phyloP scores from a whole-genome alignment of 2,329 filamentous ascomycete species.

The Monilinia polystroma region DNA sequence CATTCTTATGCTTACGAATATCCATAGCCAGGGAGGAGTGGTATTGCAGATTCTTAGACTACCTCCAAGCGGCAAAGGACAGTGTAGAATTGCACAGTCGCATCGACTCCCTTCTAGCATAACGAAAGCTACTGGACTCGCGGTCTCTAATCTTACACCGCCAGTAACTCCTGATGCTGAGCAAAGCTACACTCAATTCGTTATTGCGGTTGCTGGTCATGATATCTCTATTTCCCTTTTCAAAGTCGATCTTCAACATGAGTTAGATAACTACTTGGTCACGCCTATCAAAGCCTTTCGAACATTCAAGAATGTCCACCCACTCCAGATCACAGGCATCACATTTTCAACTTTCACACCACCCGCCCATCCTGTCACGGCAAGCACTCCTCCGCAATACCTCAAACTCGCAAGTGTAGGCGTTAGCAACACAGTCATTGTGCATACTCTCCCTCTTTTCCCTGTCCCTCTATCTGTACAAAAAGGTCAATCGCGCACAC shows the following conservation, averaged over 20 bases:
- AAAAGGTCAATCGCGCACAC: conserved; percentile 36
- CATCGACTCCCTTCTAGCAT: conserved; percentile 64
- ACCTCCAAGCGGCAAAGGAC: conserved; percentile 36
- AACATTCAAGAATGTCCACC: conserved; percentile 55
- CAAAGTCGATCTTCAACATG: conserved; percentile 67
- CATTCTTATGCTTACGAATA: conserved; percentile 56
- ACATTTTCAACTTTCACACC: conserved; percentile 51
- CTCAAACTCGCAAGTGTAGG: conserved; percentile 41
- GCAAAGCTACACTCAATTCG: conserved; percentile 69
- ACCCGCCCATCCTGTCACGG: conserved; percentile 34
- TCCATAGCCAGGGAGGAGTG: conserved; percentile 57
- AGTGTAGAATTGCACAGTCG: conserved; percentile 52
- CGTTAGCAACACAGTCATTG: conserved; percentile 40
- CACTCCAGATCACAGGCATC: conserved; percentile 57
- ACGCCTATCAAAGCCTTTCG: conserved; percentile 53
- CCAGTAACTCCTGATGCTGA: conserved; percentile 49
- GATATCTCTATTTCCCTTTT: conserved; percentile 77
- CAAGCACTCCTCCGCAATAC: conserved; percentile 35
- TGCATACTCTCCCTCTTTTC: conserved; percentile 41
- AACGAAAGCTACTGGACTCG: conserved; percentile 73
- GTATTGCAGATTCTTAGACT: conserved; percentile 55
- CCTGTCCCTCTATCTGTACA: conserved; percentile 37
- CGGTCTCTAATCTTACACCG: conserved; percentile 67
- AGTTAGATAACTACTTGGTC: conserved; percentile 50
- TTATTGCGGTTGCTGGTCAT: conserved; percentile 76